These are phyloP conservation scores for Psilocybe azurescens DNA, from an alignment of 768 basidiomycete species.

Conservation along the genomic window DNA sequence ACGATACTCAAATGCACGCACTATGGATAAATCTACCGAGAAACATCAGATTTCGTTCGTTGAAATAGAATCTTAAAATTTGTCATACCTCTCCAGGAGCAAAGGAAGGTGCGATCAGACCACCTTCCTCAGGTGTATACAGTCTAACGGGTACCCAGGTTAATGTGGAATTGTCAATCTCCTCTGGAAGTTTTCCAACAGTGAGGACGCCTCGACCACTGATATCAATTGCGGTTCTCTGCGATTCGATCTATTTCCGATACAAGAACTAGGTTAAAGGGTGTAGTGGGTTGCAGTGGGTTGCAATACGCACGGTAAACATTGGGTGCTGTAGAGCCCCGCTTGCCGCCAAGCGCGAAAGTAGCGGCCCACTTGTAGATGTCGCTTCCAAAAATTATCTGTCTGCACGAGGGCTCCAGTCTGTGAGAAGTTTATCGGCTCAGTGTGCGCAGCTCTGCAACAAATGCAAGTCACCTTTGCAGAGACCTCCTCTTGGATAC, in stretches of 20 bases:
- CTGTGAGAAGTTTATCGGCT: constrained; percentile 11
- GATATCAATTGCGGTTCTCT: constrained; percentile 63
- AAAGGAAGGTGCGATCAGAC: constrained; percentile 55
- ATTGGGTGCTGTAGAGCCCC: constrained; percentile 49
- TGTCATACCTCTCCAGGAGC: constrained; percentile 61
- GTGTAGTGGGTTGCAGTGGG: background rate
- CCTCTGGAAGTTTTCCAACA: constrained; percentile 63
- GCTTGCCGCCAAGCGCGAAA: constrained; percentile 51
- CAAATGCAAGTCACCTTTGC: constrained; percentile 3
- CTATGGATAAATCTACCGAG: constrained; percentile 41
- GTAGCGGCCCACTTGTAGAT: constrained; percentile 46
- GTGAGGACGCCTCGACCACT: constrained; percentile 65
- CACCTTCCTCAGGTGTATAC: constrained; percentile 59
- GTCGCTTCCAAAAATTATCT: constrained; percentile 42
- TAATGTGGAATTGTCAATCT: constrained; percentile 56
- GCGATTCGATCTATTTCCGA: constrained; percentile 46
- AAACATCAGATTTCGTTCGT: background rate
- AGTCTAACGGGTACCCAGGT: constrained; percentile 73
- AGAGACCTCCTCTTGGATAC: constrained; percentile 21
- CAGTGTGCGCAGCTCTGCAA: background rate
- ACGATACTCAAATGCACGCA: constrained; percentile 19
- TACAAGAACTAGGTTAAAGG: background rate
- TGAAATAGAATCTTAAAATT: background rate
- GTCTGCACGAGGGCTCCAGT: constrained; percentile 31
- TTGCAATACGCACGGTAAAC: constrained; percentile 47